These are phyloP conservation scores for Bathelium albidoporum DNA, from an alignment of 495 filamentous ascomycete genomes.

Conservation along the genomic window DNA sequence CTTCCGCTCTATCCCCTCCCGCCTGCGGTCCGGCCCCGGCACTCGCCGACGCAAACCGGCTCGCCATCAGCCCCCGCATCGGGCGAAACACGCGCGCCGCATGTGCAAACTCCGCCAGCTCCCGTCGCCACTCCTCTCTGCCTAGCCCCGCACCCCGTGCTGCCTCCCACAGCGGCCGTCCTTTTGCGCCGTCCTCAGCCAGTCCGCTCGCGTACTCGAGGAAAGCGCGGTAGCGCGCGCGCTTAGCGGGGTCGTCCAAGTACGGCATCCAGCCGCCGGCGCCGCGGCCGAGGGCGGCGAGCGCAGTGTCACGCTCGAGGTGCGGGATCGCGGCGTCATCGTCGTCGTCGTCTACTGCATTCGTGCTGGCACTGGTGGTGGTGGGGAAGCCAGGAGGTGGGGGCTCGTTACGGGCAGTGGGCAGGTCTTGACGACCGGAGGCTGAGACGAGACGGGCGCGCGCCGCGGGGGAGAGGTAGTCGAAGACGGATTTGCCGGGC, in stretches of 20 bases:
- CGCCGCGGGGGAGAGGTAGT: constrained; percentile 75
- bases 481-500: constrained; percentile 90
- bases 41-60: constrained; percentile 74
- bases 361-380: constrained; percentile 33
- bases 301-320: constrained; percentile 61
- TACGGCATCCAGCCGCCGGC: constrained; percentile 75
- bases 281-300: constrained; percentile 65
- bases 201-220: constrained; percentile 69
- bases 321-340: constrained; percentile 59
- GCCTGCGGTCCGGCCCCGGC: constrained; percentile 37
- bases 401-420: constrained; percentile 64
- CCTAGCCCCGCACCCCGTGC: constrained; percentile 42
- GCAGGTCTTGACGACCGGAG: constrained; percentile 67
- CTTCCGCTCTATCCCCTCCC: constrained; percentile 34
- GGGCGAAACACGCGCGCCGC: constrained; percentile 91
- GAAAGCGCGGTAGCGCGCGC: constrained; percentile 65
- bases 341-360: constrained; percentile 47
- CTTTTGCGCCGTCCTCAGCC: constrained; percentile 43
- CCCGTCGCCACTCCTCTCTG: constrained; percentile 66
- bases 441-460: constrained; percentile 65
- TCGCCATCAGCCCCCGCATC: constrained; percentile 82
- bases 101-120: constrained; percentile 77
- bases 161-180: neutral
- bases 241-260: constrained; percentile 67
- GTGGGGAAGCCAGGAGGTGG: constrained; percentile 46